Conservation (phyloP, 345 rosid genomes). For the Passiflora organensis region DNA sequence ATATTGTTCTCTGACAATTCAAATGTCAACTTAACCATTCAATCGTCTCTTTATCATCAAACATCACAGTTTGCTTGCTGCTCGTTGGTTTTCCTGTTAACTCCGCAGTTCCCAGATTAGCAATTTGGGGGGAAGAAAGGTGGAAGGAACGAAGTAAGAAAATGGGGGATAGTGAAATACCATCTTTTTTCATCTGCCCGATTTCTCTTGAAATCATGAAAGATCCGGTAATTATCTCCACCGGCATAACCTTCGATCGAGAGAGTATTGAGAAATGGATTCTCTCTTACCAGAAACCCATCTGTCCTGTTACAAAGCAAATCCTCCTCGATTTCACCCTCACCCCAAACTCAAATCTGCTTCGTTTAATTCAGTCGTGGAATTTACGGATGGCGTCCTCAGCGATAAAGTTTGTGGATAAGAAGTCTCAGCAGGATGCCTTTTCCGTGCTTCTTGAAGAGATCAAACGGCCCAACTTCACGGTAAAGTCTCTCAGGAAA, state of each 20-base stretch:
- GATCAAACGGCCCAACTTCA: conserved; percentile 14
- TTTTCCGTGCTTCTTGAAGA: conserved; percentile 14
- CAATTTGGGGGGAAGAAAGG: neutral
- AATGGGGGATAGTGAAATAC: conserved; percentile 5
- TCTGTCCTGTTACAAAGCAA: conserved; percentile 33
- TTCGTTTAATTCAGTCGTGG: conserved; percentile 23
- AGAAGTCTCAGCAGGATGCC: neutral
- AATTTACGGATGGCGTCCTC: neutral
- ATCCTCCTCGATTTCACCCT: conserved; percentile 18
- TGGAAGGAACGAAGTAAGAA: neutral
- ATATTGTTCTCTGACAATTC: no score
- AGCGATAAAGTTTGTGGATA: neutral
- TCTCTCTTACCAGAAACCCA: conserved; percentile 33
- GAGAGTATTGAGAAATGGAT: conserved; percentile 49
- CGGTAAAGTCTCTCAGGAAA: conserved; percentile 16
- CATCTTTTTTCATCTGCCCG: conserved; percentile 20
- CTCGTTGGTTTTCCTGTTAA: neutral
- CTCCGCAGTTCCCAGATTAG: neutral
- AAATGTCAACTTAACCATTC: conserved; percentile 14
- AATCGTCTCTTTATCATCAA: neutral
- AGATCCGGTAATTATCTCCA: conserved; percentile 48
- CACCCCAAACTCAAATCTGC: conserved; percentile 26
- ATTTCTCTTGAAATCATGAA: conserved; percentile 30
- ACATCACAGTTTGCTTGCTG: neutral
- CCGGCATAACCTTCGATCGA: conserved; percentile 49